These are phyloP conservation scores for Ramaria rubella DNA, from an alignment of 768 basidiomycete species.

Conservation along the genomic window DNA sequence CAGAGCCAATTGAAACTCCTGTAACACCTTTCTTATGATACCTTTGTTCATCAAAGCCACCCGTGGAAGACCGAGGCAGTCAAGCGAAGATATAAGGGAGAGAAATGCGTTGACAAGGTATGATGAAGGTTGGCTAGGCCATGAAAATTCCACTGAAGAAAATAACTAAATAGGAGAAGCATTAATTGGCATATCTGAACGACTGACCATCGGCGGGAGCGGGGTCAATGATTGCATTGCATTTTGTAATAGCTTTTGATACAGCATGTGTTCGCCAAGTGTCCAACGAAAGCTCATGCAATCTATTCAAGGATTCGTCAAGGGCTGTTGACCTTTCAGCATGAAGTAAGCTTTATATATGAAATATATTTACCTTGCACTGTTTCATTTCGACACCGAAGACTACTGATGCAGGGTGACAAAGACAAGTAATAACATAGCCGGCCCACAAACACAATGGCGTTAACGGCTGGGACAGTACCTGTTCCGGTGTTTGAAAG, in stretches of 20 bases:
- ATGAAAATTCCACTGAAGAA: conserved; percentile 1
- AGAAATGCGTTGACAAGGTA: conserved; percentile 49
- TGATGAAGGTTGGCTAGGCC: conserved; percentile 42
- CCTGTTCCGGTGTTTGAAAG: conserved; percentile 17
- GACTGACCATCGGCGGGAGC: conserved; percentile 23
- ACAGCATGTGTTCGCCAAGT: conserved; percentile 49
- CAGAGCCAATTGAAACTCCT: conserved; percentile 35
- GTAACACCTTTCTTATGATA: conserved; percentile 32
- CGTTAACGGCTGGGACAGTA: conserved; percentile 26
- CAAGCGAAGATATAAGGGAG: conserved; percentile 45
- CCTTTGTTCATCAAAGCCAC: conserved; percentile 8
- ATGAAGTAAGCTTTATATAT: not conserved
- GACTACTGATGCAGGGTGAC: conserved; percentile 33
- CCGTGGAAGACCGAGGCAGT: conserved; percentile 46
- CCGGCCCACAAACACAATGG: conserved; percentile 40
- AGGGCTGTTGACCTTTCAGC: conserved; percentile 38
- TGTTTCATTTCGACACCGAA: conserved; percentile 13
- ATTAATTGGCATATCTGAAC: not conserved
- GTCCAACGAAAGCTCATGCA: conserved; percentile 43
- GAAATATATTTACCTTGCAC: conserved; percentile 28
- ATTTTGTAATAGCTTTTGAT: conserved; percentile 9
- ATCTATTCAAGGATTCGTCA: conserved; percentile 31
- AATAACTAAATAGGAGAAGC: not conserved
- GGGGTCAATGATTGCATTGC: conserved; percentile 8
- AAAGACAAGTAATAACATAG: conserved; percentile 42